Evolutionary conservation across 108 stramenopile genomes (phyloP).

Genomic region (Stephanodiscus triporus): DNA sequence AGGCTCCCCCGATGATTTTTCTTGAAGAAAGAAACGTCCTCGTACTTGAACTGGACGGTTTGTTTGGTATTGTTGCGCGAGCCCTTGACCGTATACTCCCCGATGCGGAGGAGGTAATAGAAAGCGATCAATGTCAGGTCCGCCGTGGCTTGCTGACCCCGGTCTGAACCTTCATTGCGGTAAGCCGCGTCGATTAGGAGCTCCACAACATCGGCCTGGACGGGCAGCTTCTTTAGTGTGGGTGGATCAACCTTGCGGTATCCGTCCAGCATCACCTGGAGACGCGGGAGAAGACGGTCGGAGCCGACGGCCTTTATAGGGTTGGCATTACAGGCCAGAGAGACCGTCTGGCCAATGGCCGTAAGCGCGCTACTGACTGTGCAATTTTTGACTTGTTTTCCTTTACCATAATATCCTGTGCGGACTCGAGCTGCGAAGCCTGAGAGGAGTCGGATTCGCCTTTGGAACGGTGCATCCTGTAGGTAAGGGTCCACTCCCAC

Average conservation of each 20-base stretch:
- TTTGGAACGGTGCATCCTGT: background rate
- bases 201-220: background rate
- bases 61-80: background rate
- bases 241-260: background rate
- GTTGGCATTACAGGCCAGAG: slow-evolving; percentile 6
- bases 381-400: background rate
- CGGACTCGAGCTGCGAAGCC: background rate
- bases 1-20: background rate
- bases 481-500: slow-evolving; percentile 24
- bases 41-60: background rate
- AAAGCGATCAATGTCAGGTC: background rate
- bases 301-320: background rate
- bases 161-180: too few species aligned
- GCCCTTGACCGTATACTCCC: background rate
- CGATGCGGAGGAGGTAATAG: background rate
- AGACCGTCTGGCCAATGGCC: slow-evolving; percentile 21
- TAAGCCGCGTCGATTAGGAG: background rate
- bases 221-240: background rate
- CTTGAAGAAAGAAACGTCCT: background rate
- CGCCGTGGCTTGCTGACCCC: background rate
- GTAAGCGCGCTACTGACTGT: too few species aligned
- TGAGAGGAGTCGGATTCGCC: background rate
- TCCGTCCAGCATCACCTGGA: background rate
- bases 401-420: background rate
- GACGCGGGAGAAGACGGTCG: background rate